phyloP scores from a whole-genome alignment of 495 filamentous ascomycete genomes.

The Penicillium lagena region DNA sequence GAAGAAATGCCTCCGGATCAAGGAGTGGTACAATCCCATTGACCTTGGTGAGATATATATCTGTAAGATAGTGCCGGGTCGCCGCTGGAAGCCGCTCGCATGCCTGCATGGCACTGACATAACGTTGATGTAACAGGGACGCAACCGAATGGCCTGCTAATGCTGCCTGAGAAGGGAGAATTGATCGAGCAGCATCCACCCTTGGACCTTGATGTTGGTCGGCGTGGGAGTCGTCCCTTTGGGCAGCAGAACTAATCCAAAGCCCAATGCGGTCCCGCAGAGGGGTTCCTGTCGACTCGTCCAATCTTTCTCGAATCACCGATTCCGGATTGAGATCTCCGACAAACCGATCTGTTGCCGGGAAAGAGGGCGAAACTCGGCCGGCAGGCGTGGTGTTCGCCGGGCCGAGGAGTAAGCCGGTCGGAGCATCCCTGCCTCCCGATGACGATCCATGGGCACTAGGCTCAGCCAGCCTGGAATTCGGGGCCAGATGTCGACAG shows the following conservation, averaged over 20 bases:
- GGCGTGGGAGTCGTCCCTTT: neutral
- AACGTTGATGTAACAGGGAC: conserved; percentile 21
- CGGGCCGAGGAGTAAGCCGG: neutral
- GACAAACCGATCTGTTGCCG: conserved; percentile 33
- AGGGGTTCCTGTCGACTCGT: conserved; percentile 22
- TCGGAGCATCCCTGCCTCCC: too few species aligned
- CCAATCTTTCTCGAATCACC: conserved; percentile 32
- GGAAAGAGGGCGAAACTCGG: conserved; percentile 5
- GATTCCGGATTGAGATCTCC: conserved; percentile 45
- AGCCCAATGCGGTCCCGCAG: conserved; percentile 36
- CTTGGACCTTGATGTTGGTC: neutral
- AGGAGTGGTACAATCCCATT: conserved; percentile 33
- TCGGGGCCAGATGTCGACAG: conserved; percentile 20
- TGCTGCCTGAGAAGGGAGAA: conserved; percentile 2
- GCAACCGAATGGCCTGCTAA: conserved; percentile 13
- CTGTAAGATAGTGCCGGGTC: conserved; percentile 18
- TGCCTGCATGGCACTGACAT: conserved; percentile 21
- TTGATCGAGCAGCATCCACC: neutral
- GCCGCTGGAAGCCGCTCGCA: conserved; percentile 20
- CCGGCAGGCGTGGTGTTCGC: conserved; percentile 1
- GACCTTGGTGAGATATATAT: conserved; percentile 27
- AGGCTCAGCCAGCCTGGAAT: conserved; percentile 3
- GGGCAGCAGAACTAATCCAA: conserved; percentile 31
- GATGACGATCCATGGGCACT: too few species aligned
- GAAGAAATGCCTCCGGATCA: conserved; percentile 20